Conservation (phyloP, 371 early-diverging fungal species). For the Mucor indicus region DNA sequence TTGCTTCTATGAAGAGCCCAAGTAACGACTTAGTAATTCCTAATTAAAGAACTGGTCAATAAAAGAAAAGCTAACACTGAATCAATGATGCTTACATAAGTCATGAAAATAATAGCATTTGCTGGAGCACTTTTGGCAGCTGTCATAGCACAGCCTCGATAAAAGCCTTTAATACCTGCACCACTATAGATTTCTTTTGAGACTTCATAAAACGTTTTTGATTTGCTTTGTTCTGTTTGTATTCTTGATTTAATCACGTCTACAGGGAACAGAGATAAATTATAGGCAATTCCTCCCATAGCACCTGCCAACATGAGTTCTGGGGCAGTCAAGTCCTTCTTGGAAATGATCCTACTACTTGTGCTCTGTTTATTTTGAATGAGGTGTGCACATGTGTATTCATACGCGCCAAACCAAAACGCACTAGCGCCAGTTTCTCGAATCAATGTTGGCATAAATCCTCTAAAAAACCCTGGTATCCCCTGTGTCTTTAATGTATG, state of each 20-base stretch:
- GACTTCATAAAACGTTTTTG: conserved; percentile 49
- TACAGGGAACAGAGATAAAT: conserved; percentile 85
- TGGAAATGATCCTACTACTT: conserved; percentile 26
- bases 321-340: conserved; percentile 54
- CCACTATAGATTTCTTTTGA: conserved; percentile 66
- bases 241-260: conserved; percentile 92
- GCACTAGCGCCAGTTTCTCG: conserved; percentile 90
- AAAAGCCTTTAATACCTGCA: conserved; percentile 83
- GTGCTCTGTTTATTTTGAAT: conserved; percentile 38
- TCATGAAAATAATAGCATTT: conserved; percentile 89
- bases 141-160: conserved; percentile 93
- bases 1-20: conserved; percentile 13
- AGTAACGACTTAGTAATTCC: conserved; percentile 29
- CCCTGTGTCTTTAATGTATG: conserved; percentile 61
- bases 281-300: conserved; percentile 89
- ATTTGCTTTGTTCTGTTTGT: conserved; percentile 75
- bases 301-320: conserved; percentile 88
- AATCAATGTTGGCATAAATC: conserved; percentile 84
- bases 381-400: conserved; percentile 63
- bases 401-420: conserved; percentile 95
- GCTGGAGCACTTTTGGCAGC: conserved; percentile 85
- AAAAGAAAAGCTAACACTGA: background rate
- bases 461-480: conserved; percentile 78
- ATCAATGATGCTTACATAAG: conserved; percentile 53
- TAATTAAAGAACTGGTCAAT: too few species aligned